A percentile compares a stretch with the other conserved stretches of the same genome.
Conservation (phyloP, 768 basidiomycete genomes). For the Suillus luteus region DNA sequence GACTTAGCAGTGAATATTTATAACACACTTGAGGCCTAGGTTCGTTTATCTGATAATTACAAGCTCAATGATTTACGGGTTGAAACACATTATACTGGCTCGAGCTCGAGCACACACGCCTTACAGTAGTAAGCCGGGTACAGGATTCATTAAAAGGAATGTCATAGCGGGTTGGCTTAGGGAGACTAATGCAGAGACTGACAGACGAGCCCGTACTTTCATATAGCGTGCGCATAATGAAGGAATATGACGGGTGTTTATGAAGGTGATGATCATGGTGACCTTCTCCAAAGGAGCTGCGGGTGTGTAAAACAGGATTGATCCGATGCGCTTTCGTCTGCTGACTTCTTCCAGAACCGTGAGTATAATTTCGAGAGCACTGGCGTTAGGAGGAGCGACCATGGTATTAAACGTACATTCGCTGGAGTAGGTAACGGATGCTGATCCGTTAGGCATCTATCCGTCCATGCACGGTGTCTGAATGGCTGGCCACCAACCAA, state of each 20-base stretch:
- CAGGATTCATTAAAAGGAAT: no score
- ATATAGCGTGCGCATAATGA: not conserved
- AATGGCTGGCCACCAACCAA: not conserved
- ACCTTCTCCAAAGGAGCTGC: constrained; percentile 35
- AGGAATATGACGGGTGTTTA: not conserved
- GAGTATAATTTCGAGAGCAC: constrained; percentile 34
- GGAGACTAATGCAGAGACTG: no score
- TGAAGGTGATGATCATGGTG: not conserved
- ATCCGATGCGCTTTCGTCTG: constrained; percentile 63
- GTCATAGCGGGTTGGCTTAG: no score
- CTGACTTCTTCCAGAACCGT: constrained; percentile 23
- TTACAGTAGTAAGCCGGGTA: not conserved
- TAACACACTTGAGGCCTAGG: no score
- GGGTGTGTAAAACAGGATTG: constrained; percentile 55
- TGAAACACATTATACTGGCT: not conserved
- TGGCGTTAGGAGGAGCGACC: constrained; percentile 16
- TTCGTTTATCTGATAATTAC: not conserved
- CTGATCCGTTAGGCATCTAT: not conserved
- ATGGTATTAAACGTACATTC: constrained; percentile 14
- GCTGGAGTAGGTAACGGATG: not conserved
- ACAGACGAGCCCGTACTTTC: no score
- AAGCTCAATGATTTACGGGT: not conserved
- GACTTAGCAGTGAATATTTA: no score
- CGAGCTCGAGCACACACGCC: not conserved
- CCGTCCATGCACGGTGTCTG: not conserved